Percentiles rank a stretch among this genome's conserved stretches.
These are phyloP conservation scores for Thymus quinquecostatus DNA, from an alignment of 257 asterid species.

Conservation along the genomic window DNA sequence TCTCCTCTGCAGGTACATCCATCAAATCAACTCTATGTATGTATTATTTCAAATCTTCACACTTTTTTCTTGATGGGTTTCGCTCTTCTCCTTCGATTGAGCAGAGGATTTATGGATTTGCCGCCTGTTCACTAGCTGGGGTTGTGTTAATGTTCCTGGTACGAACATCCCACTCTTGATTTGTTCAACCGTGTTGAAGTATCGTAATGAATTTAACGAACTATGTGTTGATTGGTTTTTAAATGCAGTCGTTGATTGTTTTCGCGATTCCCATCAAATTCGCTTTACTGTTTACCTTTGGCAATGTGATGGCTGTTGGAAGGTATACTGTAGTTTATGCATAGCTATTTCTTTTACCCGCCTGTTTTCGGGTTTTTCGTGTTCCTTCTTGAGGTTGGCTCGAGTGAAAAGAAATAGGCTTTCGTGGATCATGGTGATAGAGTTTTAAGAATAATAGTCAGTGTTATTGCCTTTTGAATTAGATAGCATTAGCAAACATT, in stretches of 20 bases:
- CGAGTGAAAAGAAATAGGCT: background rate
- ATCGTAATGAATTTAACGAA: background rate
- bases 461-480: background rate
- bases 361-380: background rate
- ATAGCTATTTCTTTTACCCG: background rate
- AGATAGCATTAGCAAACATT: background rate
- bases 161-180: conserved; percentile 33
- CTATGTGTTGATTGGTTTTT: conserved; percentile 28
- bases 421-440: conserved; percentile 1
- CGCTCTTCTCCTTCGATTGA: conserved; percentile 22
- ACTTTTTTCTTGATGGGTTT: conserved; percentile 12
- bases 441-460: background rate
- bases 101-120: conserved; percentile 92
- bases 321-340: conserved; percentile 50
- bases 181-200: conserved; percentile 15
- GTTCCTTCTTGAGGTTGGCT: background rate
- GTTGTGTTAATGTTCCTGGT: conserved; percentile 81
- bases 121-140: conserved; percentile 81
- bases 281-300: conserved; percentile 84
- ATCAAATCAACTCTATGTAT: background rate
- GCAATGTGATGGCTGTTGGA: conserved; percentile 85
- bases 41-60: background rate
- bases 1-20: conserved; percentile 72
- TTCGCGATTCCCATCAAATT: conserved; percentile 84
- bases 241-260: conserved; percentile 80